Evolutionary conservation across 768 basidiomycete species (phyloP).

Genomic region (Trametes maxima): DNA sequence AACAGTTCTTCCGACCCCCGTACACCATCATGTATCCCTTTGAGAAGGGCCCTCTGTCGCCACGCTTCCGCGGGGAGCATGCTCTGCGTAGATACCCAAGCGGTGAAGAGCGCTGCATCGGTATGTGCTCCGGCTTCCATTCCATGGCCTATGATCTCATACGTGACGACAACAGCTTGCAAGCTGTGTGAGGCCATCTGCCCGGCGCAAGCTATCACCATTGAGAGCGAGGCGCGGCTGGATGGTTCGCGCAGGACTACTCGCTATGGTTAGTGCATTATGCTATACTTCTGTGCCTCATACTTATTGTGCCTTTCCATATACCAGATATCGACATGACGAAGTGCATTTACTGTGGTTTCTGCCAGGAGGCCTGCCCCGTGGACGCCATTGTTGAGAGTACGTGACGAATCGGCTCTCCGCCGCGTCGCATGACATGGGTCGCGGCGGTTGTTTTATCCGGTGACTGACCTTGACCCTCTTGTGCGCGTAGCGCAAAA

Average conservation of each 20-base stretch:
- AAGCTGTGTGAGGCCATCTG: constrained; percentile 99
- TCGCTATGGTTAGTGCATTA: constrained; percentile 72
- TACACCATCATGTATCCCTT: constrained; percentile 99
- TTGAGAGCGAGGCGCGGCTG: constrained; percentile 94
- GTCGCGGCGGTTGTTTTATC: neutral
- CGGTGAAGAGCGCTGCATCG: constrained; percentile 98
- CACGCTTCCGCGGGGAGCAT: constrained; percentile 98
- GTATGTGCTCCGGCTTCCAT: constrained; percentile 48
- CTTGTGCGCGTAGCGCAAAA: constrained; percentile 73
- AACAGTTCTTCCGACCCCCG: constrained; percentile 90
- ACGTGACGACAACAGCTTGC: constrained; percentile 64
- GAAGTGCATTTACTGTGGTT: constrained; percentile 99
- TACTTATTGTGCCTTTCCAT: constrained; percentile 3
- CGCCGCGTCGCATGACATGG: constrained; percentile 2
- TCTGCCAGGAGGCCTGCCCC: constrained; percentile 99
- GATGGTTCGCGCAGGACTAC: constrained; percentile 97
- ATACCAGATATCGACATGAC: constrained; percentile 96
- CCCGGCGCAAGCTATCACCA: constrained; percentile 98
- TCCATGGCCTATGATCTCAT: constrained; percentile 5
- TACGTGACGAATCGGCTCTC: constrained; percentile 42
- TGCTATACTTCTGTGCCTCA: constrained; percentile 15
- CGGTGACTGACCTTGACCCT: neutral
- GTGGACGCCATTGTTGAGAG: constrained; percentile 99
- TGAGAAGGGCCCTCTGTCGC: constrained; percentile 96
- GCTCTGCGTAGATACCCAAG: constrained; percentile 95